Evolutionary conservation across 2,329 filamentous ascomycete species (phyloP), one percentile per base, ranked within the genome.

Genomic region (Fusarium goolgardi): DNA sequence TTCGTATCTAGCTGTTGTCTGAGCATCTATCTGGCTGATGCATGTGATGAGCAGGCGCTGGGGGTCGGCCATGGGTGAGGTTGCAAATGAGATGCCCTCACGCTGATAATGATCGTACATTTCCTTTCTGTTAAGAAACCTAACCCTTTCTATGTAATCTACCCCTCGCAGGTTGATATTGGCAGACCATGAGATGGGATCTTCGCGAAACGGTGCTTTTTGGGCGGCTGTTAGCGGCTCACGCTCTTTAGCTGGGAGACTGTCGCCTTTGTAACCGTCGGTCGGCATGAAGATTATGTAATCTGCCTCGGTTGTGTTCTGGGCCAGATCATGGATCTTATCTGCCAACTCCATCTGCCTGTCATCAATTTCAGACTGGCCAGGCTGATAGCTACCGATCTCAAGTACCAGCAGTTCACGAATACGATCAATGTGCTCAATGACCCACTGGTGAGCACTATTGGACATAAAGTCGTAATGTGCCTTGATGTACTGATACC

Each of bases 231-330:
- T 50, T 1, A 65, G 18, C 2, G n/a, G 23, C 16, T 44, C 52
- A 8, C 53, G 25, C 4, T 72, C 69, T 39, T 74, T 60, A 0
- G 61, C 41, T 0, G 60, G 50, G 0, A 73, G 50, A 8, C 9
- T 52, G 4, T 67, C 65, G 15, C 75, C 75, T 15, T 69, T 67
- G 23, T 76, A 76, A 0, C 75, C 75, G n/a, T 76, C 74, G 16
- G 66, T 74, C 6, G 75, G 71, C 13, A 76, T 27, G 31, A 71
- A 72, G 6, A 76, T 74, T 6, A 39, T 62, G 12, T 52, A 73
- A 32, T 76, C 74, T 1, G 75, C 72, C 1, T 73, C 59, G 0
- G 69, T 43, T 0, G 54, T 49, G 16, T 72, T 75, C 34, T 73
- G 66, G 1, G 39, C 16, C 0, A 76, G 53, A 20, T 76, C 74